These are phyloP conservation scores for Oropetium thomaeum DNA, from an alignment of 176 grass and related monocot genomes.

Conservation along the genomic window DNA sequence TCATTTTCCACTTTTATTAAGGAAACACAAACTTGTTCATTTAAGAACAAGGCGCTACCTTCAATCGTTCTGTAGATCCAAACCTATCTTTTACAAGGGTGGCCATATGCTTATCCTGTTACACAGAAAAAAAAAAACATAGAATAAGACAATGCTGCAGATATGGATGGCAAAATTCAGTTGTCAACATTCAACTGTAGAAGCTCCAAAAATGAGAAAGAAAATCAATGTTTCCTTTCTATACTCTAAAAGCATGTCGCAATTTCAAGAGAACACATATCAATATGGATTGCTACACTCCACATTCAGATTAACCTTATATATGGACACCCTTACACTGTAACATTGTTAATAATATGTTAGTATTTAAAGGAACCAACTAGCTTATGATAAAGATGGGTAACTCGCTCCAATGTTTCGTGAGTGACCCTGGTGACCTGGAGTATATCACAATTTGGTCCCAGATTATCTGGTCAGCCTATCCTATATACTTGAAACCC, in stretches of 20 bases:
- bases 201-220: not conserved
- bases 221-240: not conserved
- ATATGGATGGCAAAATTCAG: too few relatives aligned
- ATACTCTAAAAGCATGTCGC: not conserved
- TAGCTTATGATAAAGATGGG: not conserved
- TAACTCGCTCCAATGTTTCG: not conserved
- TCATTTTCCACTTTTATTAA: not conserved
- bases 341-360: not conserved
- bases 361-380: not conserved
- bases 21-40: not conserved
- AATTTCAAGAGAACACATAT: not conserved
- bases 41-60: slow-evolving; percentile 43
- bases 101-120: slow-evolving; percentile 86
- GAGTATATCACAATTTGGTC: not conserved
- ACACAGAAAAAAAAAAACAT: not conserved
- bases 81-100: slow-evolving; percentile 80
- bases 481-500: not conserved
- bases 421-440: too few relatives aligned
- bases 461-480: not conserved
- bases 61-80: slow-evolving; percentile 58
- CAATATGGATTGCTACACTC: not conserved
- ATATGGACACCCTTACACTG: not conserved
- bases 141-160: not conserved
- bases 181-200: not conserved
- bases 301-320: not conserved